Evolutionary conservation across 345 rosid species (phyloP).

Genomic region (Salix caprea): DNA sequence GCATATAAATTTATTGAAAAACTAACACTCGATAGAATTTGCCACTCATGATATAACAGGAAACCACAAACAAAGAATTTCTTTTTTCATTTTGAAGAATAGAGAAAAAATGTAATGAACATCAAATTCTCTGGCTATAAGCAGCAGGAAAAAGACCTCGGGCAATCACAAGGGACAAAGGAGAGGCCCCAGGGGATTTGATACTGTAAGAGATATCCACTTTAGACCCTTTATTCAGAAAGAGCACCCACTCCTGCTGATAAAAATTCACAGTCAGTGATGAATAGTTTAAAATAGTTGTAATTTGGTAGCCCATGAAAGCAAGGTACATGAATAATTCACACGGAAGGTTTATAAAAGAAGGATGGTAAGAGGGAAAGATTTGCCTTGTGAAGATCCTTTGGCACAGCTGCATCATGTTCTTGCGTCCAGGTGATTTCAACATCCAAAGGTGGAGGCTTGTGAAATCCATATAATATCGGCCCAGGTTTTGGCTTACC

Average conservation of each 20-base stretch:
- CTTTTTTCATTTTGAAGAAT: not conserved
- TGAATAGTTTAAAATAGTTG: not conserved
- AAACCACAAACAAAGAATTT: not conserved
- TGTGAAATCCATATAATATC: conserved; percentile 39
- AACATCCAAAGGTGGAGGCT: conserved; percentile 41
- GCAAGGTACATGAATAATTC: not conserved
- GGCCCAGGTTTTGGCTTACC: conserved; percentile 32
- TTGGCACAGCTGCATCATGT: conserved; percentile 27
- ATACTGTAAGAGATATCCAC: conserved; percentile 41
- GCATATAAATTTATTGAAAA: not conserved
- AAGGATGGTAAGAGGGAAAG: not conserved
- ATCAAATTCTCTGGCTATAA: not conserved
- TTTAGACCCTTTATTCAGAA: conserved; percentile 48
- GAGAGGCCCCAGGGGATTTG: conserved; percentile 29
- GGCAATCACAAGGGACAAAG: conserved; percentile 52
- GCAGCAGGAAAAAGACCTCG: conserved; percentile 30
- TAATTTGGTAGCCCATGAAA: not conserved
- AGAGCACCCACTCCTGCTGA: conserved; percentile 54
- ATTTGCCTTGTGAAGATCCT: conserved; percentile 42
- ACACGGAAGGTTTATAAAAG: not conserved
- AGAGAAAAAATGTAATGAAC: not conserved
- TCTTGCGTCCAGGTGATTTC: conserved; percentile 41
- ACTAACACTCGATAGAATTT: not conserved
- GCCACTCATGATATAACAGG: not conserved
- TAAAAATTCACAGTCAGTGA: not conserved